Base-by-base conservation (phyloP, 768 basidiomycete species). In the Rhodotorula graminis region DNA sequence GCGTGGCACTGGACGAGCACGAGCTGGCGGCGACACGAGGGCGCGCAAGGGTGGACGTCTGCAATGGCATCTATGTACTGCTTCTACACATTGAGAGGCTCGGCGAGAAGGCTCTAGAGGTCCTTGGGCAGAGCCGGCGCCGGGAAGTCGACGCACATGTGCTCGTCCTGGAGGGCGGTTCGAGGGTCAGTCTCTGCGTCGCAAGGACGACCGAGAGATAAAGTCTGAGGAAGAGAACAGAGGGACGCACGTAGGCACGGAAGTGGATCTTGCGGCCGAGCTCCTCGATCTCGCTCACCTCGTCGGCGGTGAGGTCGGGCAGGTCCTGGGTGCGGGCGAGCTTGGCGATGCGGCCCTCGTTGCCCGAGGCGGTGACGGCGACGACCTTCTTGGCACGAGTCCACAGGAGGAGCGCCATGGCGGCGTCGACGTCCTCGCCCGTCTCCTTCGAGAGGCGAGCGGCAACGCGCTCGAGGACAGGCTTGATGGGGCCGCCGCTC, bases 281-380 rank as follows among this genome's bases (percentile, higher is more conserved):
- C 46, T 69, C 65, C 61, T 81, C 79, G 53, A 82, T 81, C 77
- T 82, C 80, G 25, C 77, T 61, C 33, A 81, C 77, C 77, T 82
- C 81, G 46, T 79, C 80, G 42, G 55, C n/a, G 6, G 65, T 77
- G 50, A 81, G 67, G 46, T 78, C 76, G 15, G 76, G 74, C 57
- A 79, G 58, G 12, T 59, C 31, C 29, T 76, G 75, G 50, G 59
- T 29, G n/a, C 29, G 40, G 21, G 75, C 76, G 27, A 80, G 63
- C 76, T 78, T 78, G 50, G 75, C 47, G 60, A 82, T 76, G 70
- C 68, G 73, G 2, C 69, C 79, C 16, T 69, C 60, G 27, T 80
- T 79, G 0, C 62, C 65, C 2, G 71, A 66, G 10, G 77, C 75
- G 2, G 80, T 80, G 46, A 81, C 77, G n/a, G 76, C 77, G 14